Evolutionary conservation across 2,329 filamentous ascomycete species (phyloP).

Genomic region (Trichoderma sp.): DNA sequence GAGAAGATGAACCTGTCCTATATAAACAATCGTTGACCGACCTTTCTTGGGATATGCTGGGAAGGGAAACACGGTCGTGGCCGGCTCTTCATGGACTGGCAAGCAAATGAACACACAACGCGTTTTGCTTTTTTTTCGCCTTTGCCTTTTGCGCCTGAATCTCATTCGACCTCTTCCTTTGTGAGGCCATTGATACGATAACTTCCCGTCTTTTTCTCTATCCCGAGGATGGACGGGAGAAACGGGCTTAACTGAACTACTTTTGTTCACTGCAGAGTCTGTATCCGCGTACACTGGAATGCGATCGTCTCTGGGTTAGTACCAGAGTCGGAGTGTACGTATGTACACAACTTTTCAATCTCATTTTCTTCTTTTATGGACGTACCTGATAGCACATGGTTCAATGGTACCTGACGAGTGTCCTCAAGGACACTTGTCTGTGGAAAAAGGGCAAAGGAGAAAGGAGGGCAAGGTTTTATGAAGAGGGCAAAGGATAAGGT

Average conservation of each 20-base stretch:
- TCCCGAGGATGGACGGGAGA: neutral
- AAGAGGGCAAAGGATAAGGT: neutral
- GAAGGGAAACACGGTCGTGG: neutral
- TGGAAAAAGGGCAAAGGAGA: neutral
- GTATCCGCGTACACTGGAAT: constrained; percentile 25
- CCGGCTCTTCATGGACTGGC: neutral
- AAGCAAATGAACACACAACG: constrained; percentile 1
- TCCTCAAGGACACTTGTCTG: neutral
- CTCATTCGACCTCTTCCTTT: neutral
- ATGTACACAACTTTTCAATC: constrained; percentile 31
- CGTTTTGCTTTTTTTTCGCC: neutral
- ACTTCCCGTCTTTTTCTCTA: constrained; percentile 7
- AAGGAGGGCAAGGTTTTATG: neutral
- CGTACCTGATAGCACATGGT: constrained; percentile 14
- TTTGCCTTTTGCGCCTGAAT: neutral
- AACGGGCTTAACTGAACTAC: constrained; percentile 2
- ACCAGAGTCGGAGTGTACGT: constrained; percentile 23
- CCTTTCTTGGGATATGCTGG: neutral
- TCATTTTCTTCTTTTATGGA: neutral
- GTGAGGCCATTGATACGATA: constrained; percentile 11
- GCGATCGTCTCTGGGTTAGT: constrained; percentile 27
- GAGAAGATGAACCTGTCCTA: neutral
- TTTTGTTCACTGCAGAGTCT: neutral
- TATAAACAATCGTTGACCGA: neutral
- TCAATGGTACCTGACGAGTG: constrained; percentile 4